Conservation (phyloP, 768 basidiomycete genomes). For the Lactarius trivialis region DNA sequence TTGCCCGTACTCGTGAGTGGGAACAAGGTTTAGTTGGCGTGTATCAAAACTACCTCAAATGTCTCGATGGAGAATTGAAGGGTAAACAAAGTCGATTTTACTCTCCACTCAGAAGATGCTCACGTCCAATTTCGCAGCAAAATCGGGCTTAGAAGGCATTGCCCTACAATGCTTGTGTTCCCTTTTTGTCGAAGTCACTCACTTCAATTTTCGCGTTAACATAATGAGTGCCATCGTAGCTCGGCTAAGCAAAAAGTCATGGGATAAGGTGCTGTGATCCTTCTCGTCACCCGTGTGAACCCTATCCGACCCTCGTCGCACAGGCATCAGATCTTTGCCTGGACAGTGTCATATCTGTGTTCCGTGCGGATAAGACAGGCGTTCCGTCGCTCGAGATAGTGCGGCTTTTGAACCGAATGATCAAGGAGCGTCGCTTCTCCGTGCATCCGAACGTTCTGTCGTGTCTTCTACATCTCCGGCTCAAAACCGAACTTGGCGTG, state of each 20-base stretch:
- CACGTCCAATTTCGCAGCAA: slow-evolving; percentile 37
- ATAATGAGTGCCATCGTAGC: slow-evolving; percentile 84
- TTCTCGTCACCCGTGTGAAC: slow-evolving; percentile 15
- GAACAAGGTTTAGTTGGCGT: slow-evolving; percentile 87
- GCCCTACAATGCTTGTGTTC: slow-evolving; percentile 85
- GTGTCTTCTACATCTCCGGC: slow-evolving; percentile 76
- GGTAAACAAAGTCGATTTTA: slow-evolving; percentile 38
- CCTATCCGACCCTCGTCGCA: slow-evolving; percentile 20
- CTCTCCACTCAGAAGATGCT: not conserved
- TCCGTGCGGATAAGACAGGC: slow-evolving; percentile 77
- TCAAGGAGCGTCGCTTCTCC: slow-evolving; percentile 87
- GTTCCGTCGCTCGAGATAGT: slow-evolving; percentile 80
- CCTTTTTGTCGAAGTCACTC: slow-evolving; percentile 72
- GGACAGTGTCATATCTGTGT: slow-evolving; percentile 71
- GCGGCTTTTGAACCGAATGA: slow-evolving; percentile 88
- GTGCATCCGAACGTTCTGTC: slow-evolving; percentile 85
- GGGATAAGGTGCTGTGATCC: slow-evolving; percentile 67
- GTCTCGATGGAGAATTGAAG: slow-evolving; percentile 83
- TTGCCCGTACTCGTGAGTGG: slow-evolving; percentile 84
- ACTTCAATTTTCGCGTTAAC: slow-evolving; percentile 96
- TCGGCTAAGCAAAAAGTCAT: slow-evolving; percentile 74
- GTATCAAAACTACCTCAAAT: slow-evolving; percentile 85
- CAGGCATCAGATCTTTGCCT: slow-evolving; percentile 86
- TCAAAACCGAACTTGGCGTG: slow-evolving; percentile 79
- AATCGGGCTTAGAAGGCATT: slow-evolving; percentile 56